Evolutionary conservation across 2,329 filamentous ascomycete genomes (phyloP).

Genomic region (Beauveria caledonica): DNA sequence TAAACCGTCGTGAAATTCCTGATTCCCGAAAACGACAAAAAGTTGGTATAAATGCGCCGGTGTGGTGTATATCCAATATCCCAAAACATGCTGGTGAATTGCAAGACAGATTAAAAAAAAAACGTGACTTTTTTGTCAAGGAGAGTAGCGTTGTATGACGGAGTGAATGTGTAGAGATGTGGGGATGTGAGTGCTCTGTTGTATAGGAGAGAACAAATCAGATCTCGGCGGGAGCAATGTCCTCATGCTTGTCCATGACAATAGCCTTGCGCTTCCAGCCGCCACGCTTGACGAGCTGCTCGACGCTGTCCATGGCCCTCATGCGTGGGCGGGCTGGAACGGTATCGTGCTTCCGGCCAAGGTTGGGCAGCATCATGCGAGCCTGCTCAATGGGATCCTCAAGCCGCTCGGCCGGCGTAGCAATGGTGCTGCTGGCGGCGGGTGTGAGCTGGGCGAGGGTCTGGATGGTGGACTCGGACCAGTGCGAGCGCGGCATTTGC

Average conservation of each 20-base stretch:
- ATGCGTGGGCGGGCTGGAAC: conserved; percentile 29
- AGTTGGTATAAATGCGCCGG: conserved; percentile 9
- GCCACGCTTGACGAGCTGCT: conserved; percentile 34
- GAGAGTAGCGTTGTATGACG: not conserved
- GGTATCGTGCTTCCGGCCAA: conserved; percentile 25
- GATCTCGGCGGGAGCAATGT: not conserved
- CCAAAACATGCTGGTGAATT: not conserved
- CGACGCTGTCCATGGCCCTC: conserved; percentile 30
- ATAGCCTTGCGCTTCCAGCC: conserved; percentile 37
- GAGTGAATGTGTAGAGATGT: not conserved
- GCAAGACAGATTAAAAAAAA: not conserved
- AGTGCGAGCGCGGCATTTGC: conserved; percentile 28
- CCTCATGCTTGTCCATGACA: conserved; percentile 29
- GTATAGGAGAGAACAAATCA: not conserved
- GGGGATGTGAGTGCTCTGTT: not conserved
- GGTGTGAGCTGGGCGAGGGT: conserved; percentile 17
- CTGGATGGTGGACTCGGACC: conserved; percentile 36
- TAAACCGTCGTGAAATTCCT: not conserved
- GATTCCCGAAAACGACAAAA: not conserved
- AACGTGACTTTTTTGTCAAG: not conserved
- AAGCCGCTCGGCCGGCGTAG: conserved; percentile 1
- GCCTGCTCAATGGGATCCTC: conserved; percentile 17
- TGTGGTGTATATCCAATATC: not conserved
- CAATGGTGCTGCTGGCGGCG: conserved; percentile 10
- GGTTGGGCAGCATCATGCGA: conserved; percentile 24